A percentile compares a stretch with the other conserved stretches of the same genome.
Evolutionary conservation across 352 stramenopile species (phyloP).

Genomic region (Phytopythium sindhum): DNA sequence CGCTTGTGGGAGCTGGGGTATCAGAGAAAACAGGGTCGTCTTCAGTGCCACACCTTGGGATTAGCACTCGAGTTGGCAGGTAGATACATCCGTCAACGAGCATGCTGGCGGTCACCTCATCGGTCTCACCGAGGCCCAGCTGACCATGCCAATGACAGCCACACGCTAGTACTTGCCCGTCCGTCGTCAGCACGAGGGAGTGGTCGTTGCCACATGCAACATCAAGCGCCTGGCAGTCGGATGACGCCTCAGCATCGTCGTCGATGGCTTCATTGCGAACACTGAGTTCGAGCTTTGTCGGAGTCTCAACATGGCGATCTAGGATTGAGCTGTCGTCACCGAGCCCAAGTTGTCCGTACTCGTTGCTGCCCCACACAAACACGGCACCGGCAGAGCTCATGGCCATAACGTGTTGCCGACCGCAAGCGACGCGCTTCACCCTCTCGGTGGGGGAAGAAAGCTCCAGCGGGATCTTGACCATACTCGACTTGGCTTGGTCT

Average conservation of each 20-base stretch:
- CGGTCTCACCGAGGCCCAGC: constrained; percentile 43
- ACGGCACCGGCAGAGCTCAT: constrained; percentile 25
- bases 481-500: constrained; percentile 8
- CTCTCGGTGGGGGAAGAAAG: constrained; percentile 13
- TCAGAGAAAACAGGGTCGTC: neutral
- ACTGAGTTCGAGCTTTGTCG: neutral
- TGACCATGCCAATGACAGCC: constrained; percentile 75
- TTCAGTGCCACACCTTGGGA: neutral
- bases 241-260: neutral
- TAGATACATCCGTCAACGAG: constrained; percentile 14
- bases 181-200: constrained; percentile 48
- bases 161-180: constrained; percentile 48
- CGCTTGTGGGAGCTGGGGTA: neutral
- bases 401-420: constrained; percentile 33
- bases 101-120: neutral
- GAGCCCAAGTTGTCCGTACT: constrained; percentile 63
- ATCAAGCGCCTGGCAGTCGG: constrained; percentile 22
- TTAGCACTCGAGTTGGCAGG: neutral
- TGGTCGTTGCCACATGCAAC: constrained; percentile 64
- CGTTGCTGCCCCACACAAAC: constrained; percentile 63
- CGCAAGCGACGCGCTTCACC: constrained; percentile 41
- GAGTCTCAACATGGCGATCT: neutral
- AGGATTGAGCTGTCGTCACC: neutral
- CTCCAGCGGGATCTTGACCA: constrained; percentile 7
- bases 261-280: neutral